phyloP scores from a whole-genome alignment of 495 filamentous ascomycete species.

The Tuber melanosporum region DNA sequence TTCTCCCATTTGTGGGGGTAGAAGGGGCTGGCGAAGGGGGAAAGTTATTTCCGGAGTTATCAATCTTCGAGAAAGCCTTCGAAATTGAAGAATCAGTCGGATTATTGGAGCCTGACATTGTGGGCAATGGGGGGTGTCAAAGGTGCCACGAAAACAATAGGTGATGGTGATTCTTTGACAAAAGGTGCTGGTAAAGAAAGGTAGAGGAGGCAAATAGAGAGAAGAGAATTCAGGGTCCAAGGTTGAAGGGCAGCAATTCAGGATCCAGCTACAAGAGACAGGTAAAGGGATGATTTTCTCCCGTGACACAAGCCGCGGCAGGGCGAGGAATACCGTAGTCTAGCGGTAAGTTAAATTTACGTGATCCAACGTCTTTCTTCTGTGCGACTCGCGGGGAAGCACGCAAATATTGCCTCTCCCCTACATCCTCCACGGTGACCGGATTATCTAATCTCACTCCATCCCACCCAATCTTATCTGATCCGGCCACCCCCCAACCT shows the following conservation, averaged over 20 bases:
- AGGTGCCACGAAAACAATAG: conserved; percentile 2
- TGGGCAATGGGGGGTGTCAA: background rate
- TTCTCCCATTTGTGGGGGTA: conserved; percentile 71
- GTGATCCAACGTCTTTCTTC: background rate
- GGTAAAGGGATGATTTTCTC: background rate
- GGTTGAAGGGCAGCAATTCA: background rate
- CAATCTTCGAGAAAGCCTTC: conserved; percentile 67
- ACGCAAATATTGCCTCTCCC: conserved; percentile 20
- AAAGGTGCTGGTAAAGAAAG: background rate
- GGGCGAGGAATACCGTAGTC: background rate
- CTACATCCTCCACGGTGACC: background rate
- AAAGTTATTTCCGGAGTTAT: conserved; percentile 81
- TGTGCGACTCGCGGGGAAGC: conserved; percentile 17
- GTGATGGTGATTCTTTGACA: background rate
- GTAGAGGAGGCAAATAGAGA: background rate
- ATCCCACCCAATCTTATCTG: conserved; percentile 8
- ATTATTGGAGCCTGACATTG: conserved; percentile 12
- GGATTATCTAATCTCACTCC: conserved; percentile 17
- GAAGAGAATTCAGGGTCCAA: background rate
- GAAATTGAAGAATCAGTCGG: conserved; percentile 45
- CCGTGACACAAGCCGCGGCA: background rate
- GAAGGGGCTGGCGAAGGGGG: conserved; percentile 94
- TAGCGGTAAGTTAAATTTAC: no score
- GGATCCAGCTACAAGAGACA: background rate
- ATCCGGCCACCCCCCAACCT: background rate